Evolutionary conservation across 176 grass and related monocot species (phyloP).

Genomic region (Elymus sibiricus): DNA sequence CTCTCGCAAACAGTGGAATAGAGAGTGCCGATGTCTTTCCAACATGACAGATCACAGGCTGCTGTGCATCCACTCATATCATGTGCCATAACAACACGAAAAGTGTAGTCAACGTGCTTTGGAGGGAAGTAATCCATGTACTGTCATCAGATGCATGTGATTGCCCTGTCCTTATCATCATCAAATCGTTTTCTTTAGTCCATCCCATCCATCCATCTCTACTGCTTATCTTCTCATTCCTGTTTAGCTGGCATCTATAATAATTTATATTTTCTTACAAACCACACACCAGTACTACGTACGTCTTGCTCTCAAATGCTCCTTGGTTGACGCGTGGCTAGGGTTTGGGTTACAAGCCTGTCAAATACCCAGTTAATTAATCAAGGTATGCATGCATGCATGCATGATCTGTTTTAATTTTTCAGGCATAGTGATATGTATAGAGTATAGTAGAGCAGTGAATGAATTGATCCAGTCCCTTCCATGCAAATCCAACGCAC

Average conservation of each 20-base stretch:
- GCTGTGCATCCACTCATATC: not conserved
- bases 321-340: not conserved
- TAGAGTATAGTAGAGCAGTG: no score
- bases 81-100: not conserved
- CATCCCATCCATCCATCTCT: not conserved
- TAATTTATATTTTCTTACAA: not conserved
- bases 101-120: conserved; percentile 9
- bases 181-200: not conserved
- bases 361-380: not conserved
- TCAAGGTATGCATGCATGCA: not conserved
- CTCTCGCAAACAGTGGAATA: not conserved
- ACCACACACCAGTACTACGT: not conserved
- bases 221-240: not conserved
- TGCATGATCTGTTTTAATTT: not conserved
- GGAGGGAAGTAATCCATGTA: not conserved
- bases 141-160: conserved; percentile 36
- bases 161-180: not conserved
- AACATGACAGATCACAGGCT: not conserved
- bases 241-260: not conserved
- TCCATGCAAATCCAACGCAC: no score
- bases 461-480: no score
- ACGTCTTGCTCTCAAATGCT: not conserved
- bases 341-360: not conserved
- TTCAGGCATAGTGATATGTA: not conserved
- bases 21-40: conserved; percentile 8